Evolutionary conservation across 2,329 filamentous ascomycete species (phyloP).

Genomic region (Coniochaeta ligniaria): DNA sequence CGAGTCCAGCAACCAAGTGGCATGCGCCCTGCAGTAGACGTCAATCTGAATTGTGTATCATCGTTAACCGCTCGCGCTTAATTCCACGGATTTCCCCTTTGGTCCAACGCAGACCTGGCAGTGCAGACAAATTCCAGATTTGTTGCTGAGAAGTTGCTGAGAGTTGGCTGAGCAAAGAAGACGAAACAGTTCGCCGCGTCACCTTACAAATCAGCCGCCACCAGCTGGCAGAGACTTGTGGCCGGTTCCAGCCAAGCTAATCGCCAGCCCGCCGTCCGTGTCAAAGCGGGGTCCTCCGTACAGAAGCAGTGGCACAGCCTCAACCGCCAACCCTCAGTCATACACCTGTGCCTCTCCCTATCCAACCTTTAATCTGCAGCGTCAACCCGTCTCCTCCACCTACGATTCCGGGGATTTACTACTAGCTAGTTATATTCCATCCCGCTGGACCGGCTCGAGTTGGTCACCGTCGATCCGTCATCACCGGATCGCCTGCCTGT

Average conservation of each 20-base stretch:
- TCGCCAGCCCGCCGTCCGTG: neutral
- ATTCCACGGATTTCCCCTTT: neutral
- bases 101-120: neutral
- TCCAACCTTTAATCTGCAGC: neutral
- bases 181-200: neutral
- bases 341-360: neutral
- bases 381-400: neutral
- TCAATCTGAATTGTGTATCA: too few species aligned
- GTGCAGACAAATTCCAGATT: neutral
- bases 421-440: neutral
- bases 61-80: neutral
- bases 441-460: neutral
- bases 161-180: neutral
- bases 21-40: too few species aligned
- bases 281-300: neutral
- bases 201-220: slow-evolving; percentile 1
- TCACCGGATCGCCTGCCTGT: neutral
- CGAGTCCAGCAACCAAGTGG: too few species aligned
- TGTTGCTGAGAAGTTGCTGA: neutral
- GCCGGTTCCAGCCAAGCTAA: neutral
- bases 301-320: neutral
- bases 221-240: neutral
- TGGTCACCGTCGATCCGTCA: neutral
- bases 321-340: neutral
- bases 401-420: neutral